Conservation (phyloP, 192 early-diverging fungal species). For the Backusella tuberculispora region DNA sequence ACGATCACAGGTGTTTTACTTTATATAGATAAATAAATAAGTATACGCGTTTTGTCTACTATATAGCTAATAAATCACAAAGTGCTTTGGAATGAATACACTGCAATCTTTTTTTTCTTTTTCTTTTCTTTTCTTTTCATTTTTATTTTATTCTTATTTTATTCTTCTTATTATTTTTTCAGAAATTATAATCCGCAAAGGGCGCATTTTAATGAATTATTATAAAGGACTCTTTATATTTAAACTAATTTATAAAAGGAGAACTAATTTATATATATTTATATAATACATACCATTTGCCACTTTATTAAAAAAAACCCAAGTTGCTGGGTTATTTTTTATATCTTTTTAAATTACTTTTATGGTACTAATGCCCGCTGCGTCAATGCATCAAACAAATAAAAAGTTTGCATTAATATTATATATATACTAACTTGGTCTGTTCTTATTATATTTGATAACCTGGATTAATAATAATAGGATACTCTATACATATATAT, state of each 20-base stretch:
- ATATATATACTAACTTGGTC: neutral
- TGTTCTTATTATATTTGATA: neutral
- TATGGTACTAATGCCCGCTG: slow-evolving; percentile 1
- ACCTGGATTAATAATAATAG: neutral
- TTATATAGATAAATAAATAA: neutral
- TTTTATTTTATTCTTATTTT: neutral
- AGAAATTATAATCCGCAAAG: neutral
- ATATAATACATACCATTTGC: neutral
- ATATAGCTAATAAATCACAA: neutral
- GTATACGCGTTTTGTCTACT: neutral
- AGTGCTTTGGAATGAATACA: too few relatives aligned
- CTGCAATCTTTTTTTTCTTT: too few relatives aligned
- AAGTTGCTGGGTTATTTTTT: neutral
- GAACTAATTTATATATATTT: neutral
- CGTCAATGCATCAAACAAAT: neutral
- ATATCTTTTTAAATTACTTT: neutral
- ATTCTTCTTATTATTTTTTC: neutral
- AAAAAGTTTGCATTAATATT: neutral
- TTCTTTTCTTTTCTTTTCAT: too few relatives aligned
- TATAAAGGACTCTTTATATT: neutral
- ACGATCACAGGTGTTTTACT: neutral
- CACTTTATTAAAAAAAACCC: neutral
- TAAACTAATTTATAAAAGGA: neutral
- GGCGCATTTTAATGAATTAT: neutral
- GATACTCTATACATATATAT: neutral